Conservation (phyloP, 805 yeast species). For the Debaryomyces hansenii region DNA sequence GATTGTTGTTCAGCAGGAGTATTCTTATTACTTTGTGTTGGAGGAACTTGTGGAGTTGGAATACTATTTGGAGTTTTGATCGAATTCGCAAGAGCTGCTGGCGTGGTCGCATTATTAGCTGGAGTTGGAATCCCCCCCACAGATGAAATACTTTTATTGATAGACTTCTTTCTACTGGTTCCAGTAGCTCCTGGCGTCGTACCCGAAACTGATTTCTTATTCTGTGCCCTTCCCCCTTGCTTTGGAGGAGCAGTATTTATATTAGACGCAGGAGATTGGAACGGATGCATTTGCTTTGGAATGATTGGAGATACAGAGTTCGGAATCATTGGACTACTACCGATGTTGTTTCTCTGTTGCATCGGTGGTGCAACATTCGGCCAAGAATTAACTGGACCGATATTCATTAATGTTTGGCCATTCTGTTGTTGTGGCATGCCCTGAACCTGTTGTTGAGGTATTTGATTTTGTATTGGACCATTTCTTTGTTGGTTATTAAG, state of each 20-base stretch:
- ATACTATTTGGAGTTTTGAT: constrained; percentile 46
- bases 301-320: constrained; percentile 14
- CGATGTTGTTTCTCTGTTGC: constrained; percentile 11
- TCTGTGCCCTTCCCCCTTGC: constrained; percentile 8
- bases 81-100: constrained; percentile 36
- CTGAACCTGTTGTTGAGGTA: constrained; percentile 2
- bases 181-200: constrained; percentile 11
- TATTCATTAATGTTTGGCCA: constrained; percentile 6
- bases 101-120: constrained; percentile 31
- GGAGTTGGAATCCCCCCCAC: constrained; percentile 35
- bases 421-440: constrained; percentile 7
- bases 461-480: constrained; percentile 2
- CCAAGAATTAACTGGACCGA: constrained; percentile 13
- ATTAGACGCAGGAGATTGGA: background rate
- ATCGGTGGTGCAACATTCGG: constrained; percentile 9
- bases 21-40: constrained; percentile 37
- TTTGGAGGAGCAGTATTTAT: constrained; percentile 1
- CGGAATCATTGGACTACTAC: constrained; percentile 28
- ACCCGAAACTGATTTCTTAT: constrained; percentile 7
- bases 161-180: constrained; percentile 17
- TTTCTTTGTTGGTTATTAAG: constrained; percentile 3
- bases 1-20: constrained; percentile 39
- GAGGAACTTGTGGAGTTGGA: constrained; percentile 41
- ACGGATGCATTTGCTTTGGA: constrained; percentile 1
- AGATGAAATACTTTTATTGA: constrained; percentile 22